Base-by-base conservation (phyloP, 208 protist species). In the Leishmania aethiopica region DNA sequence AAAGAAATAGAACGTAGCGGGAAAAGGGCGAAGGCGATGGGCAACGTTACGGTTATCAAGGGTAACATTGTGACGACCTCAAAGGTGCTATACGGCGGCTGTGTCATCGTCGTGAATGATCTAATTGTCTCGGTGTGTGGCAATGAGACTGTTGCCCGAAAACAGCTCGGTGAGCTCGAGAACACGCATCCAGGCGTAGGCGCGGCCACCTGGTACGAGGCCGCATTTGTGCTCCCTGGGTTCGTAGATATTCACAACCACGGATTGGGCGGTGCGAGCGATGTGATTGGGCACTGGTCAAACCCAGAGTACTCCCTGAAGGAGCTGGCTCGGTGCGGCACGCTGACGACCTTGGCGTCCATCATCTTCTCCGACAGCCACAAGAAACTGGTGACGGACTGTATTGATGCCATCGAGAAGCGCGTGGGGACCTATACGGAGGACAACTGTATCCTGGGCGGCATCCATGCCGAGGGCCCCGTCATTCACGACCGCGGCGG, bases 211-310 rank as follows among this genome's bases (percentile, higher is more conserved):
- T 83, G 73, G 69, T 45, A 80, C 35, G 84, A 89, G 66, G 86
- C 77, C 17, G 86, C 80, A 4, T 93, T 93, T 78, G 85, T 95
- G 57, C 66, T 95, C 11, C 91, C 91, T 28, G 91, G 91, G 40
- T 95, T 95, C 84, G 92, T 95, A 0, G 92, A 95, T 80, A 95
- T 95, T 73, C 92, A 95, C 83, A 95, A 95, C 84, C 92, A 95
- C 82, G 92, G 92, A 37, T 84, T 95, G 49, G 92, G 92, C 45
- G 92, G 92, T 28, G 35, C 85, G 40, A 82, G 78, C 60, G 92
- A 95, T 69, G 92, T 95, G 19, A 92, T 92, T 66, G 89, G 82
- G 22, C 86, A 95, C 85, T 95, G 92, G 92, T 86, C 84, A 2
- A 91, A 95, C 69, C 92, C 92, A 37, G 86, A 92, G 81, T 93